A percentile compares a stretch with the other conserved stretches of the same genome.
These are phyloP conservation scores for Xenosphaeropsis pyriputrescens DNA, from an alignment of 2,329 filamentous ascomycete species.

Conservation along the genomic window DNA sequence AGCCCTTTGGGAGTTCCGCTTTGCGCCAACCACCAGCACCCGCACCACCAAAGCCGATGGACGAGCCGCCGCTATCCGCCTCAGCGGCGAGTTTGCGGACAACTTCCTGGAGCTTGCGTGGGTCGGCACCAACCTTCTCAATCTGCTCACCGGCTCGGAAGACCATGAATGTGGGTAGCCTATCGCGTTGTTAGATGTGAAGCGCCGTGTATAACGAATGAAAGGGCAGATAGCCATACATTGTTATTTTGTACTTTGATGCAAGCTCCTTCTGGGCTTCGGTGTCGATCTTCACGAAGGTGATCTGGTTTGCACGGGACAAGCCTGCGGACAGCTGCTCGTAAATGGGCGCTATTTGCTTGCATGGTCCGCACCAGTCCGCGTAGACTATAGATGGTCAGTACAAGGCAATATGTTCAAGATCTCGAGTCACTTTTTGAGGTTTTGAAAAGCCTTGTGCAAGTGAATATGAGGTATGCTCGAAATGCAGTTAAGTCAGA, in stretches of 20 bases:
- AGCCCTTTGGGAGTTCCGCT: constrained; percentile 62
- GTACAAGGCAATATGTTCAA: constrained; percentile 1
- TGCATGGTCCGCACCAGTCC: constrained; percentile 76
- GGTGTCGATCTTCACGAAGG: constrained; percentile 78
- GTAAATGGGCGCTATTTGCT: constrained; percentile 70
- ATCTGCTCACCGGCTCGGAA: constrained; percentile 58
- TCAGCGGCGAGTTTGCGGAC: constrained; percentile 59
- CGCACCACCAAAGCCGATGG: constrained; percentile 11
- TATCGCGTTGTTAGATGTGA: constrained; percentile 10
- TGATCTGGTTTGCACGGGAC: constrained; percentile 56
- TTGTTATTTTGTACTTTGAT: constrained; percentile 55
- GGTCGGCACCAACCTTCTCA: constrained; percentile 63
- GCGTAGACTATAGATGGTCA: constrained; percentile 53
- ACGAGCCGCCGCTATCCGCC: constrained; percentile 27
- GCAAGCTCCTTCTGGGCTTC: constrained; percentile 65
- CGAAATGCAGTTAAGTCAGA: background rate
- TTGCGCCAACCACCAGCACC: constrained; percentile 52
- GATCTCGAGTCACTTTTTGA: background rate
- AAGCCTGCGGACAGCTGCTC: constrained; percentile 60
- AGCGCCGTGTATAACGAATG: background rate
- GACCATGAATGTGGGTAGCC: constrained; percentile 81
- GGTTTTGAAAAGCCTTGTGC: too few relatives aligned
- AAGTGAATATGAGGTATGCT: too few relatives aligned
- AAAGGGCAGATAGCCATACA: constrained; percentile 25
- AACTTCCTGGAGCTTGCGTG: constrained; percentile 51